These are phyloP conservation scores for Daedaleopsis sinensis DNA, from an alignment of 768 basidiomycete genomes.

Conservation along the genomic window DNA sequence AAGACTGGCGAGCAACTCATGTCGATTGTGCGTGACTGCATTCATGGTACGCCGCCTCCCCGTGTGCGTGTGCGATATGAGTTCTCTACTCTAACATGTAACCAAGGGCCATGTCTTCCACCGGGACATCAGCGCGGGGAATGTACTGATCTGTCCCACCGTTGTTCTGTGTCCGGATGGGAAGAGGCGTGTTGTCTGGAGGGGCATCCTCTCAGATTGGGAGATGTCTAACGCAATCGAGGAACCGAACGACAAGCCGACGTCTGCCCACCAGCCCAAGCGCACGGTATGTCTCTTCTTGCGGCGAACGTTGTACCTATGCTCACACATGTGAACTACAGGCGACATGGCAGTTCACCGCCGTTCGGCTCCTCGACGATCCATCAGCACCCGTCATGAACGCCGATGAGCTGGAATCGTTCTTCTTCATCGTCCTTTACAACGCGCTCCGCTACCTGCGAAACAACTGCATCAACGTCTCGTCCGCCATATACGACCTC, in stretches of 20 bases:
- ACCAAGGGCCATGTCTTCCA: not conserved
- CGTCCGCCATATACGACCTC: not conserved
- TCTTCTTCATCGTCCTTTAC: not conserved
- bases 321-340: not conserved
- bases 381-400: not conserved
- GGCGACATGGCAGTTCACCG: not conserved
- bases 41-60: not conserved
- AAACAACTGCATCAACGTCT: not conserved
- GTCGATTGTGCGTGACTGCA: constrained; percentile 1
- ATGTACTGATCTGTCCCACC: not conserved
- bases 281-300: not conserved
- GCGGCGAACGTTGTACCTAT: not conserved
- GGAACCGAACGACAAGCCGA: not conserved
- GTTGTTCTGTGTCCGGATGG: not conserved
- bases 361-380: not conserved
- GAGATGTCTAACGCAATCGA: not conserved
- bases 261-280: not conserved
- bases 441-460: not conserved
- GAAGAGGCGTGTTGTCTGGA: not conserved
- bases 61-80: not conserved
- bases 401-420: not conserved
- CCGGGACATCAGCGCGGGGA: constrained; percentile 4
- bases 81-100: not conserved
- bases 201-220: not conserved
- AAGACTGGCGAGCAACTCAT: constrained; percentile 3